These are phyloP conservation scores for Rusavskia elegans DNA, from an alignment of 495 filamentous ascomycete genomes.

Conservation along the genomic window DNA sequence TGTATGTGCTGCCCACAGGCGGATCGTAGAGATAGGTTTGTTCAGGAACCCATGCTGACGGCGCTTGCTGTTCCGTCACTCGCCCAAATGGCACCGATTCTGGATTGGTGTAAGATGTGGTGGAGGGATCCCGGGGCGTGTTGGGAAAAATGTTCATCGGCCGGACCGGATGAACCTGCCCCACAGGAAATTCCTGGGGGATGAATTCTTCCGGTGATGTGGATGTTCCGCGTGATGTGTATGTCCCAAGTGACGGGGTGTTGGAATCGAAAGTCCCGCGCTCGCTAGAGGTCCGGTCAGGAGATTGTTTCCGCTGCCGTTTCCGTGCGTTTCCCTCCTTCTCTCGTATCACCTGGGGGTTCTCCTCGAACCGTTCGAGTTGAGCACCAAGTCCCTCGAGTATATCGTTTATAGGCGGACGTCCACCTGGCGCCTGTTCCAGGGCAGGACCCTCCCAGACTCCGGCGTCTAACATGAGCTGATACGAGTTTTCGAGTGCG, in stretches of 20 bases:
- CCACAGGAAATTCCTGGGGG: too few species aligned
- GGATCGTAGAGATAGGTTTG: too few species aligned
- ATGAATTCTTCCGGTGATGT: too few species aligned
- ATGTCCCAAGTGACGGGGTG: not conserved
- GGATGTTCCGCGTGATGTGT: too few species aligned
- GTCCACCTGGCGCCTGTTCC: slow-evolving; percentile 34
- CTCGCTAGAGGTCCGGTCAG: not conserved
- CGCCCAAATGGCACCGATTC: too few species aligned
- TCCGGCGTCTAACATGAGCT: slow-evolving; percentile 30
- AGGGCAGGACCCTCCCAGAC: slow-evolving; percentile 39
- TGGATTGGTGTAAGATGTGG: too few species aligned
- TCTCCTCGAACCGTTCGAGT: slow-evolving; percentile 43
- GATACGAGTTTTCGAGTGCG: slow-evolving; percentile 45
- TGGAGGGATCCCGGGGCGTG: too few species aligned
- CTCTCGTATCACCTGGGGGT: slow-evolving; percentile 36
- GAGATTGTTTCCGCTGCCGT: slow-evolving; percentile 20
- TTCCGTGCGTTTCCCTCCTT: slow-evolving; percentile 30
- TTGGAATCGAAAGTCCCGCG: not conserved
- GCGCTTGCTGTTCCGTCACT: too few species aligned
- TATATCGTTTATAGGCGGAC: slow-evolving; percentile 51
- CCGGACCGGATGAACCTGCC: too few species aligned
- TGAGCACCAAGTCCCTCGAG: slow-evolving; percentile 39
- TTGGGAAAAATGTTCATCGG: too few species aligned
- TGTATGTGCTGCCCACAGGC: too few species aligned
- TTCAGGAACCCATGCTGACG: too few species aligned